Conservation (phyloP, 73 alveolate species). For the Paramecium tetraurelia region DNA sequence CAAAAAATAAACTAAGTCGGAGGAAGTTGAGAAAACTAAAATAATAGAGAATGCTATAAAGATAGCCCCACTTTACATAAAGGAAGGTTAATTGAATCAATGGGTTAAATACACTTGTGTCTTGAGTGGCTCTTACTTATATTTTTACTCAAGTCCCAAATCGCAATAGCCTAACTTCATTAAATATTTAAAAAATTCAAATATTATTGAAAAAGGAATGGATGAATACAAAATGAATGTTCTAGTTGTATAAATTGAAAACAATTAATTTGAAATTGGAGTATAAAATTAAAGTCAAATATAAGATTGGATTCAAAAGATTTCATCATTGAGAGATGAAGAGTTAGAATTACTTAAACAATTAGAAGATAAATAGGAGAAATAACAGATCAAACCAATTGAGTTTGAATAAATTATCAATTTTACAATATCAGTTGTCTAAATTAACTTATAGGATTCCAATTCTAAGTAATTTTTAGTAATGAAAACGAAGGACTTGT, state of each 20-base stretch:
- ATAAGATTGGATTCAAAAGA: conserved; percentile 2
- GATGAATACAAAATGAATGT: conserved; percentile 32
- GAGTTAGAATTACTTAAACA: background rate
- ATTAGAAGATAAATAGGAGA: background rate
- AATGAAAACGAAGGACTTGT: background rate
- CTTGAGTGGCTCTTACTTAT: background rate
- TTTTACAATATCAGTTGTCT: background rate
- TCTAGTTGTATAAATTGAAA: background rate
- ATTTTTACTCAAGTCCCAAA: background rate
- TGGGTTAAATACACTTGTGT: conserved; percentile 31
- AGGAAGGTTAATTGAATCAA: conserved; percentile 15
- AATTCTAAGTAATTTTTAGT: background rate
- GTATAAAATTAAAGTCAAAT: background rate
- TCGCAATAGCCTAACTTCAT: background rate
- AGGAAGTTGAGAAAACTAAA: background rate
- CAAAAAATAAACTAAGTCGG: background rate
- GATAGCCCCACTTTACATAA: background rate
- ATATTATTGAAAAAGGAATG: background rate
- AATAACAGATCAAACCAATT: background rate
- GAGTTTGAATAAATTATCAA: background rate
- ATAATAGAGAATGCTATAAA: background rate
- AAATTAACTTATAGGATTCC: background rate
- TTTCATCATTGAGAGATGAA: background rate
- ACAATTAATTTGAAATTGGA: background rate
- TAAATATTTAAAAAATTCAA: background rate